Percentiles rank a stretch among this genome's conserved stretches.
Evolutionary conservation across 2,329 filamentous ascomycete species (phyloP).

Genomic region (Cytospora schulzeri): DNA sequence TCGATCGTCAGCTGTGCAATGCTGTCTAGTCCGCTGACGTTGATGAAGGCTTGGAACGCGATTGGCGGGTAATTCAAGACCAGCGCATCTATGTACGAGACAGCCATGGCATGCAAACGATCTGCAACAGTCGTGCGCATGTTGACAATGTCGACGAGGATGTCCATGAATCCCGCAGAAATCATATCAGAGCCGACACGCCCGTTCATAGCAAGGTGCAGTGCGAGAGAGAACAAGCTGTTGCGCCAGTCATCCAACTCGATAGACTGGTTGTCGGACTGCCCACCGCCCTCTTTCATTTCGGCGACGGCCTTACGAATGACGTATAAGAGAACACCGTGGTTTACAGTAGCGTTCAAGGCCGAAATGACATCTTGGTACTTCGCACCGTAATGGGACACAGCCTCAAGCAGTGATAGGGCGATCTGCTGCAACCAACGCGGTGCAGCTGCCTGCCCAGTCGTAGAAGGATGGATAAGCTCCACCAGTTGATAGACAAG

Average conservation of each 20-base stretch:
- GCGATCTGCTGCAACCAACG: slow-evolving; percentile 80
- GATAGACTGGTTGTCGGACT: slow-evolving; percentile 62
- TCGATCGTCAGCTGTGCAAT: slow-evolving; percentile 84
- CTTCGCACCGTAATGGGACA: slow-evolving; percentile 77
- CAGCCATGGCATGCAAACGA: slow-evolving; percentile 78
- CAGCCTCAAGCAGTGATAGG: slow-evolving; percentile 79
- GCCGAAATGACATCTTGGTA: slow-evolving; percentile 82
- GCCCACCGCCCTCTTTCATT: slow-evolving; percentile 63
- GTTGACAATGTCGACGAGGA: slow-evolving; percentile 85
- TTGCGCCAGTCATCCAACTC: slow-evolving; percentile 87
- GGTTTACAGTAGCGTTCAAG: slow-evolving; percentile 94
- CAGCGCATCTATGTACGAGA: slow-evolving; percentile 86
- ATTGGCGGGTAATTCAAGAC: slow-evolving; percentile 78
- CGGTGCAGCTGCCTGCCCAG: slow-evolving; percentile 68
- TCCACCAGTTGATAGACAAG: slow-evolving; percentile 91
- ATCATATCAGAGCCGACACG: slow-evolving; percentile 83
- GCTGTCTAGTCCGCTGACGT: slow-evolving; percentile 81
- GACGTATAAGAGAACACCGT: slow-evolving; percentile 91
- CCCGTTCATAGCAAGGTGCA: slow-evolving; percentile 74
- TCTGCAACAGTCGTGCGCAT: slow-evolving; percentile 81
- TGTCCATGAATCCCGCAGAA: slow-evolving; percentile 83
- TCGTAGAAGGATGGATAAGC: slow-evolving; percentile 79
- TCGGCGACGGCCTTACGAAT: slow-evolving; percentile 87
- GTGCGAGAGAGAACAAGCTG: slow-evolving; percentile 82
- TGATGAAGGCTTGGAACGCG: slow-evolving; percentile 81